Evolutionary conservation across 352 stramenopile genomes (phyloP), one percentile per base, ranked within the genome.

Genomic region (Thalassiosira pacifica): DNA sequence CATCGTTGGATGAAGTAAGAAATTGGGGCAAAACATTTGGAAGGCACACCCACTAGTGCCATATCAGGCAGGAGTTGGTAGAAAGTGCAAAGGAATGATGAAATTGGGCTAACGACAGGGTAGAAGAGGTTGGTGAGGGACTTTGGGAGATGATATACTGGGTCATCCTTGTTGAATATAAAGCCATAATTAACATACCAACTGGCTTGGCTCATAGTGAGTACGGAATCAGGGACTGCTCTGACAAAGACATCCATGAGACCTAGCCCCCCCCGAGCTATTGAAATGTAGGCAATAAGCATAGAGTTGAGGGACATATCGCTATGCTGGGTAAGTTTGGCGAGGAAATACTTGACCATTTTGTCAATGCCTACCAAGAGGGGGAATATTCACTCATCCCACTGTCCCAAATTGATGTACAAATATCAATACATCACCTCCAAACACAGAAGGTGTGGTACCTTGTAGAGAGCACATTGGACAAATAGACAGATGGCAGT

Each of bases 401-500:
- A 85, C 22, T 57, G 22, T 4, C 31, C 48, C 6, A 13, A 13
- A 48, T 57, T 57, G 11, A n/a, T 13, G 37, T 48, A 6, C 37
- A 48, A 16, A 48, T 48, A 57, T 24, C 13, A 19, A 42, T 66
- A 37, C 5, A 79, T 27, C 1, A 79, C 60, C n/a, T 79, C 68
- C 1, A 24, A 68, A 18, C 61, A 27, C 0, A 80, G 27, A 1
- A 80, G 48, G 11, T 85, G 69, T 0, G 61, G 60, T 19, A 85
- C 8, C 59, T 85, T 80, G 11, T 85, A 42, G 29, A 80, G 52
- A 0, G 48, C 42, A 31, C 78, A 85, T 26, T 75, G 26, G 8
- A 8, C 37, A 37, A 86, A 88, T 2, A 88, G 19, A 6, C 24
- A 9, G 2, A 84, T 42, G 11, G 3, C 40, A 2, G 69, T 88